Conservation (phyloP, 257 asterid genomes). For the Solanum sejunctum region DNA sequence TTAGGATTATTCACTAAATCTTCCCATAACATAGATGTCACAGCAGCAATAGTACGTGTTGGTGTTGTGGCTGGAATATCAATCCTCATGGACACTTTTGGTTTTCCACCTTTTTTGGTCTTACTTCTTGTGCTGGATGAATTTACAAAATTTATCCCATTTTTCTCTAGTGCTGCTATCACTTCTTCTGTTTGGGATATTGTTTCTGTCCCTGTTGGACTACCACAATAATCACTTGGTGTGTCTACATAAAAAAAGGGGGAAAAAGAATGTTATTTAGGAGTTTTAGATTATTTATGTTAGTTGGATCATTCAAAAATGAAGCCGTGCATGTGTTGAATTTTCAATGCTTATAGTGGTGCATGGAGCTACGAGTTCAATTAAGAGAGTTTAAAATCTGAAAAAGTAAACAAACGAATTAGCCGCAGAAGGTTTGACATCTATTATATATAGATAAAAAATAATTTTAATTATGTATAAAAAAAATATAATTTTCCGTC, state of each 20-base stretch:
- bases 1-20: conserved; percentile 58
- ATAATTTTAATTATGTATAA: too few relatives aligned
- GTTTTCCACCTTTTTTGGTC: conserved; percentile 33
- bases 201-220: conserved; percentile 15
- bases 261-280: too few relatives aligned
- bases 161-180: conserved; percentile 54
- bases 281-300: not conserved
- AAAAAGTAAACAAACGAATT: too few relatives aligned
- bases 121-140: conserved; percentile 35
- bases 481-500: too few relatives aligned
- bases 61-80: conserved; percentile 92
- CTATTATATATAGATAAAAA: too few relatives aligned
- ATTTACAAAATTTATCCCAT: conserved; percentile 45
- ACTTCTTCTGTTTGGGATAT: conserved; percentile 33
- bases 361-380: too few relatives aligned
- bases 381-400: too few relatives aligned
- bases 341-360: too few relatives aligned
- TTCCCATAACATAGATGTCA: conserved; percentile 80
- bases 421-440: too few relatives aligned
- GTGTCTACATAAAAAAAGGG: conserved; percentile 16
- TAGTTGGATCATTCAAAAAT: not conserved
- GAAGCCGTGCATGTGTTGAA: not conserved
- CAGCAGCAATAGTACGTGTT: conserved; percentile 55
- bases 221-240: conserved; percentile 39
- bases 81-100: conserved; percentile 50